phyloP scores from a whole-genome alignment of 495 filamentous ascomycete species.

The Rostrohypoxylon terebratum region DNA sequence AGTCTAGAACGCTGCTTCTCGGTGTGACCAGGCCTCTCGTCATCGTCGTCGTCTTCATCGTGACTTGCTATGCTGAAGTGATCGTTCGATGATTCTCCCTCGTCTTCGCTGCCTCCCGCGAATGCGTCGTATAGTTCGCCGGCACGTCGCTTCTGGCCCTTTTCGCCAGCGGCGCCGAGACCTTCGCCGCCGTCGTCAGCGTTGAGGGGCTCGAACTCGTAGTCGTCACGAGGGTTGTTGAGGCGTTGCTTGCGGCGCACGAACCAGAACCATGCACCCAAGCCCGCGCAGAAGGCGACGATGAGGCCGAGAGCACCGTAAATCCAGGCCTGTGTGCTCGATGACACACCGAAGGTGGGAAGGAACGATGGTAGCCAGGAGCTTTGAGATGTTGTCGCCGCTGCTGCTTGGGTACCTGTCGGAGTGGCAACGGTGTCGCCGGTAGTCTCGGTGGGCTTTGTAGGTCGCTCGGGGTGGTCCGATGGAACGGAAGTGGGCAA shows the following conservation, averaged over 20 bases:
- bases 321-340: constrained; percentile 93
- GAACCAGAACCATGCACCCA: constrained; percentile 83
- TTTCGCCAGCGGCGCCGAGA: constrained; percentile 42
- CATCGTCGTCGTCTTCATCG: constrained; percentile 34
- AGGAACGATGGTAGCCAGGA: constrained; percentile 89
- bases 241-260: constrained; percentile 79
- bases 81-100: constrained; percentile 67
- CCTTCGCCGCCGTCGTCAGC: constrained; percentile 78
- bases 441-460: constrained; percentile 57
- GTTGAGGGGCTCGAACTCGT: constrained; percentile 93
- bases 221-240: constrained; percentile 82
- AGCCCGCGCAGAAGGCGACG: constrained; percentile 80
- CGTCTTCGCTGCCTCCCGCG: constrained; percentile 78
- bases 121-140: constrained; percentile 95
- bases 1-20: constrained; percentile 37
- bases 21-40: constrained; percentile 5
- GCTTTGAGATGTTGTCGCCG: constrained; percentile 58
- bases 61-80: constrained; percentile 43
- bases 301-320: constrained; percentile 88
- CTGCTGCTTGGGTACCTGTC: constrained; percentile 48
- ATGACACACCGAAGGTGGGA: constrained; percentile 93
- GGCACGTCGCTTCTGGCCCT: constrained; percentile 67
- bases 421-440: constrained; percentile 57
- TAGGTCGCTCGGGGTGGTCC: constrained; percentile 84
- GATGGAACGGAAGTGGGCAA: constrained; percentile 64